Evolutionary conservation across 2,329 filamentous ascomycete genomes (phyloP), one percentile per base, ranked within the genome.

Genomic region (Fusarium redolens): DNA sequence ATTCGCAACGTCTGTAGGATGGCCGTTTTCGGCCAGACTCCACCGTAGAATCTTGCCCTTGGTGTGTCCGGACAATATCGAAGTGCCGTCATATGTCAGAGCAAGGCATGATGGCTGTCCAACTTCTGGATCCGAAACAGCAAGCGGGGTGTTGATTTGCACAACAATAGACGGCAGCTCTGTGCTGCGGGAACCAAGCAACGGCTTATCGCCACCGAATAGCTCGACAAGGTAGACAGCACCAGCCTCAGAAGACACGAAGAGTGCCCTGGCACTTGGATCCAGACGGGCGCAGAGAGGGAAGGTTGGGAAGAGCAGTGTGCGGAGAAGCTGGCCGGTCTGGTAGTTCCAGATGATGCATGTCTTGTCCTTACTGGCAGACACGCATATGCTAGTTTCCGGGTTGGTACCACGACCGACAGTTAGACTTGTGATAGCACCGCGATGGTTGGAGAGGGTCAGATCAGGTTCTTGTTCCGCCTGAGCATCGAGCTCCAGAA

Each of bases 331-430:
- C 68, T 90, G 89, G 43, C 94, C 94, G 1, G 90, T 93, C 69
- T 91, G 90, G 80, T 97, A 97, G 82, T 98, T 95, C 96, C 96
- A 99, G 68, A 97, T 87, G 77, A 97, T 92, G 75, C 94, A 94
- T 12, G 94, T 96, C 82, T 93, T 95, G 83, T 98, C 96, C 76
- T 90, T 91, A 73, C 94, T 94, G 11, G 92, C 90, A 6, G 96
- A 97, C 25, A 98, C 88, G 66, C 93, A 95, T 68, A 98, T 91
- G 80, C 93, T 96, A 65, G 92, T 92, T 76, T 91, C 89, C 20
- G 84, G 80, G 79, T 90, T 92, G 67, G 87, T 85, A 78, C 92
- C 92, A 78, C 93, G 90, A 22, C 93, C 92, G 47, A 88, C 83
- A 9, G 82, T 82, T 22, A 93, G 79, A 57, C 87, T 89, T 69